Conservation (phyloP, 371 early-diverging fungal genomes). For the Dinochytrium kinnereticum region DNA sequence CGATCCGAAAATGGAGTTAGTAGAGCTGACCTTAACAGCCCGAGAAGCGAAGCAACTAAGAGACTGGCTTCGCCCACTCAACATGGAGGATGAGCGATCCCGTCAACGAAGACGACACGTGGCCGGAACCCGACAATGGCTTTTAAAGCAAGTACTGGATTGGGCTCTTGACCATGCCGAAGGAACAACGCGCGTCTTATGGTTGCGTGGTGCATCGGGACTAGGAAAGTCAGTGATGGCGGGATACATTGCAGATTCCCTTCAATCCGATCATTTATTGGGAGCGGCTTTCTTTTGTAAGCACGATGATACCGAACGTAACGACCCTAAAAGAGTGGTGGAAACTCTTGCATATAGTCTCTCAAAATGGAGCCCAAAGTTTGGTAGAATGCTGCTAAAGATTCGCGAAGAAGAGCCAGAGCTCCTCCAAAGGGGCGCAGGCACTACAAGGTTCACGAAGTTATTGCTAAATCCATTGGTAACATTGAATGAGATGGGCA, state of each 20-base stretch:
- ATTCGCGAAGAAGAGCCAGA: conserved; percentile 5
- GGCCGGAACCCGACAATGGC: conserved; percentile 9
- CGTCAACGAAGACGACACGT: conserved; percentile 11
- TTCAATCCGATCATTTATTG: conserved; percentile 28
- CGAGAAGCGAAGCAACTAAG: conserved; percentile 10
- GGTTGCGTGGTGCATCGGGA: conserved; percentile 31
- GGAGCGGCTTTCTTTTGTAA: conserved; percentile 32
- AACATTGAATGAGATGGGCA: neutral
- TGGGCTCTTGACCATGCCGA: conserved; percentile 14
- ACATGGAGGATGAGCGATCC: conserved; percentile 13
- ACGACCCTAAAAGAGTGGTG: conserved; percentile 19
- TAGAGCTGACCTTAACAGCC: neutral
- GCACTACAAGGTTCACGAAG: conserved; percentile 15
- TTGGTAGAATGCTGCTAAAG: conserved; percentile 19
- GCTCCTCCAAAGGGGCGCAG: neutral
- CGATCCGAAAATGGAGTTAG: conserved; percentile 7
- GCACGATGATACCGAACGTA: conserved; percentile 26
- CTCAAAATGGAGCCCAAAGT: conserved; percentile 20
- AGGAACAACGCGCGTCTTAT: conserved; percentile 16
- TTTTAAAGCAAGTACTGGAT: conserved; percentile 1
- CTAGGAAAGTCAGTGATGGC: conserved; percentile 39
- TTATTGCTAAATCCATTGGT: conserved; percentile 17
- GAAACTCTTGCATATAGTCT: conserved; percentile 29
- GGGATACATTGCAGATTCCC: conserved; percentile 26
- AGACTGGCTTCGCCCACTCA: conserved; percentile 10